Conservation (phyloP, 306 rosid genomes). For the Lagenaria siceraria region DNA sequence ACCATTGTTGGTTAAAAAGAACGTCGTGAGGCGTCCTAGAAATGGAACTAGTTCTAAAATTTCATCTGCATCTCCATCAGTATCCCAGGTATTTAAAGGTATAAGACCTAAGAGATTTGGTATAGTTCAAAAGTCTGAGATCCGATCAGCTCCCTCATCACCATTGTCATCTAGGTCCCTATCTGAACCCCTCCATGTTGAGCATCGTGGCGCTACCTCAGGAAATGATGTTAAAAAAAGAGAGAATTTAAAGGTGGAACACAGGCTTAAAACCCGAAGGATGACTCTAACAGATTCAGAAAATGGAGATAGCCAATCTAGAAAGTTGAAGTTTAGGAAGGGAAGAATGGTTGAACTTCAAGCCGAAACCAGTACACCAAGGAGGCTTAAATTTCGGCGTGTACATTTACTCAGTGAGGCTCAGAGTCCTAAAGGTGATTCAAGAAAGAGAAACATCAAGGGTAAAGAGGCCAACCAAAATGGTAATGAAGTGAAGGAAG, state of each 20-base stretch:
- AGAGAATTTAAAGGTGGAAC: conserved; percentile 14
- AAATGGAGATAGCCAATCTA: conserved; percentile 19
- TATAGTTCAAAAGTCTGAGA: not conserved
- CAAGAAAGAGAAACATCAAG: conserved; percentile 13
- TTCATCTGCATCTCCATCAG: not conserved
- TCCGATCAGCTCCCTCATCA: conserved; percentile 18
- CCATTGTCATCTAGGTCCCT: conserved; percentile 13
- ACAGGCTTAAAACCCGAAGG: conserved; percentile 27
- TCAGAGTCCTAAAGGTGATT: conserved; percentile 14
- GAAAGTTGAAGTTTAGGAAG: conserved; percentile 45
- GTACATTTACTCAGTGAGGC: conserved; percentile 23
- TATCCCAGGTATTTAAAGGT: not conserved
- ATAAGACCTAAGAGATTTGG: conserved; percentile 10
- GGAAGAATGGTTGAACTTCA: conserved; percentile 54
- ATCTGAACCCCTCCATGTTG: conserved; percentile 14
- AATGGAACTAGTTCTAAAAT: conserved; percentile 12
- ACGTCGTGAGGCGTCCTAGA: conserved; percentile 16
- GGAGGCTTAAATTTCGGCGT: conserved; percentile 65
- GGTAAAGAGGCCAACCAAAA: conserved; percentile 21
- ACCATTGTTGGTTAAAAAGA: conserved; percentile 15
- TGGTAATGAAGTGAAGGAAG: conserved; percentile 19
- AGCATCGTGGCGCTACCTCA: conserved; percentile 19
- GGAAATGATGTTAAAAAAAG: not conserved
- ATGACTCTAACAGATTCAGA: conserved; percentile 19
- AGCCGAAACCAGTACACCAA: conserved; percentile 33